Evolutionary conservation across 2,329 filamentous ascomycete genomes (phyloP), one percentile per base, ranked within the genome.

Genomic region (Fusarium anguioides): DNA sequence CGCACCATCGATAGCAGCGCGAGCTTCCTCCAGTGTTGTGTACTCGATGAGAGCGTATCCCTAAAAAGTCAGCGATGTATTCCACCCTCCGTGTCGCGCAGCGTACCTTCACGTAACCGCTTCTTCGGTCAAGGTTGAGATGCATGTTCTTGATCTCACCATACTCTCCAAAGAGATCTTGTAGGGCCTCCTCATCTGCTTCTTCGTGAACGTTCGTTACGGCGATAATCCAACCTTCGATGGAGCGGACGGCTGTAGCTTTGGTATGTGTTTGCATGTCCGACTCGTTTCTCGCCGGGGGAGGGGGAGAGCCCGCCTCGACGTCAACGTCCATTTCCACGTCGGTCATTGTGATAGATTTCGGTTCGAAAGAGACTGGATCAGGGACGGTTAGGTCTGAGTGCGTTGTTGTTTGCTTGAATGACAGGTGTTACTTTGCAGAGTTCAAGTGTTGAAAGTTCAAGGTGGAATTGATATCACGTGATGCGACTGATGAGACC

Each of bases 191-290:
- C 80, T 96, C 92, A 71, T 90, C 91, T 47, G 92, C 91, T 78
- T 96, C 92, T 76, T 96, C 92, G 81, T 96, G 92, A 31, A 96
- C 90, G 75, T 96, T 96, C 50, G 92, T 94, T 69, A 92, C 92
- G 66, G 93, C 89, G 74, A 96, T 84, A 78, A 96, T 96, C 93
- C 93, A 96, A 71, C 93, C 92, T 80, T 96, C 92, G 75, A 96
- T 94, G 54, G 91, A 94, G 73, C 92, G 91, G 60, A 96, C 92
- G 23, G 92, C 92, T 2, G 89, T 93, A 54, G 92, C 92, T 76
- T 91, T 90, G 35, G 86, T 83, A 72, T 87, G 86, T 8, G 92
- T 94, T 74, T 88, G 88, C 84, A 93, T 91, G 74, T 91, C 88
- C 72, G 82, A 81, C 66, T 86, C 82, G 73, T 86, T 86, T 71